Evolutionary conservation across 2,329 filamentous ascomycete genomes (phyloP), one percentile per base, ranked within the genome.

Genomic region (Rhinocladiella similis): DNA sequence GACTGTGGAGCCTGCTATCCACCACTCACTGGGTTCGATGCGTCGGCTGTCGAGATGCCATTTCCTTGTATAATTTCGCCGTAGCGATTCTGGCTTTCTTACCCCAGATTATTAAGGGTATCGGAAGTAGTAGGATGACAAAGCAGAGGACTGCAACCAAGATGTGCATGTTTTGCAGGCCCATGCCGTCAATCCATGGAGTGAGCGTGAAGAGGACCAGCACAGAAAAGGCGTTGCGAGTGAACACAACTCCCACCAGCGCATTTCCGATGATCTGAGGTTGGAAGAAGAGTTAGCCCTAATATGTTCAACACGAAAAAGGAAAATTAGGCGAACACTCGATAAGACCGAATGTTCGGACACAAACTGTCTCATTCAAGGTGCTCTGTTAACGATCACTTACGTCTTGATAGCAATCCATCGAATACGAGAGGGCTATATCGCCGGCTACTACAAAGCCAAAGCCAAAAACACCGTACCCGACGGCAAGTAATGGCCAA

Each of bases 251-350:
- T 0, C 68, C 74, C 3, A 79, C 75, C 3, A 80, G 63, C 0
- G 75, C 72, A 55, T 80, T 76, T 5, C 73, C 77, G 45, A 80
- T 69, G 29, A 80, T 75, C 70, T 79, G 58, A 39, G 39, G 9
- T 36, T 27, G 6, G n/a, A 27, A 20, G 9, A 16, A 3, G 33
- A 12, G 25, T 51, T 18, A 47, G 48, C 33, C 14, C 13, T 12
- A n/a, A 20, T 18, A 18, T 6, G 35, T 2, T 36, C 47, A 18
- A 41, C 16, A 43, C 36, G 13, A 25, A 43, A 48, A 43, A 43
- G 18, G 16, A 22, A 10, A 20, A 22, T 14, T 19, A 20, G 41
- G 13, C 16, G 5, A 33, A 33, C 6, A 12, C 29, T 33, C 10
- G 7, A 12, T 12, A 33, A 10, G 29, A 33, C 3, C 29, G 10